phyloP scores from a whole-genome alignment of 768 basidiomycete genomes.

The Podaxis sp. region DNA sequence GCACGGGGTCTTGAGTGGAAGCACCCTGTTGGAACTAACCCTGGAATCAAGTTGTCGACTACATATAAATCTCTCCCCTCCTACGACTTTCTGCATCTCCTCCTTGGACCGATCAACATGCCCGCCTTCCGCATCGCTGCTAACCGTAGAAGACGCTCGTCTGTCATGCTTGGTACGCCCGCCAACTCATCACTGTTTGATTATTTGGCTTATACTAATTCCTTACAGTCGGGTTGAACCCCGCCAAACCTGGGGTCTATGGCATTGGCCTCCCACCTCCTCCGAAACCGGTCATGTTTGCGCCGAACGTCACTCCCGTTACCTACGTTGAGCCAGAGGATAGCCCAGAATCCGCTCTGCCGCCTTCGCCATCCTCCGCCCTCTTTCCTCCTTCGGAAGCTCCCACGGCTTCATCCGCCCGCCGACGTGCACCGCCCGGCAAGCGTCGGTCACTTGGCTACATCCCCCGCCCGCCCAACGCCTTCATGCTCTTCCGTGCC shows the following conservation, averaged over 20 bases:
- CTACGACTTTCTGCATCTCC: not conserved
- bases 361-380: slow-evolving; percentile 13
- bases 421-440: slow-evolving; percentile 45
- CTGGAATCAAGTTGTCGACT: not conserved
- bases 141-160: slow-evolving; percentile 14
- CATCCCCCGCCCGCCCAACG: slow-evolving; percentile 81
- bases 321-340: slow-evolving; percentile 23
- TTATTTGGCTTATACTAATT: not conserved
- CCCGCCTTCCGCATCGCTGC: slow-evolving; percentile 2
- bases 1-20: slow-evolving; percentile 7
- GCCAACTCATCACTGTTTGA: not conserved
- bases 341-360: slow-evolving; percentile 15
- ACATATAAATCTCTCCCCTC: slow-evolving; percentile 8
- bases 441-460: slow-evolving; percentile 63
- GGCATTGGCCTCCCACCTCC: slow-evolving; percentile 20
- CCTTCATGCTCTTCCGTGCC: slow-evolving; percentile 85
- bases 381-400: slow-evolving; percentile 24
- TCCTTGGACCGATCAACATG: slow-evolving; percentile 8
- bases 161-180: slow-evolving; percentile 12
- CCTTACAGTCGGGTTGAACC: slow-evolving; percentile 17
- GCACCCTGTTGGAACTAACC: not conserved
- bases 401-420: slow-evolving; percentile 18
- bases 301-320: slow-evolving; percentile 30
- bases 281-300: slow-evolving; percentile 27
- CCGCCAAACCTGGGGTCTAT: slow-evolving; percentile 29